phyloP scores from a whole-genome alignment of 2,329 filamentous ascomycete species.

The Akanthomyces muscarius region DNA sequence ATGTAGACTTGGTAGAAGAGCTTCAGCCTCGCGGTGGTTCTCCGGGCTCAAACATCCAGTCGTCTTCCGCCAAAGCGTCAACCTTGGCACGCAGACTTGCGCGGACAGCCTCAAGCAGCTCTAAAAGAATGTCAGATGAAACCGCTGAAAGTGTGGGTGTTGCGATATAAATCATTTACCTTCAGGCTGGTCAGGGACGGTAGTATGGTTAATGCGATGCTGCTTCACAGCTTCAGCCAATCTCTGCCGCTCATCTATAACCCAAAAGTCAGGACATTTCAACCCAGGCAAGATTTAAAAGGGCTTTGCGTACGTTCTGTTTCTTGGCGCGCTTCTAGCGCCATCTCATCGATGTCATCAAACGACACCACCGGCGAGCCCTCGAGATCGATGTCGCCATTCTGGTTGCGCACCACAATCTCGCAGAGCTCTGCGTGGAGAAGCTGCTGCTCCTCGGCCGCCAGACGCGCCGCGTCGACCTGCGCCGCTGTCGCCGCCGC shows the following conservation, averaged over 20 bases:
- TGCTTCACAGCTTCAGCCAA: conserved; percentile 59
- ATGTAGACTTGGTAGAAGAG: conserved; percentile 18
- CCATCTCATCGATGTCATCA: conserved; percentile 53
- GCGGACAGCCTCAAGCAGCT: conserved; percentile 65
- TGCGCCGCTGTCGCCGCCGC: conserved; percentile 22
- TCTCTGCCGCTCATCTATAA: conserved; percentile 55
- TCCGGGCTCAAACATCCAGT: conserved; percentile 85
- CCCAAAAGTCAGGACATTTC: not conserved
- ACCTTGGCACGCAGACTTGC: conserved; percentile 70
- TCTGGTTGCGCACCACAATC: conserved; percentile 59
- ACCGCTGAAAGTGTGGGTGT: not conserved
- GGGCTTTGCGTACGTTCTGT: conserved; percentile 44
- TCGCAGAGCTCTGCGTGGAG: conserved; percentile 43
- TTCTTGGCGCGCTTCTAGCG: conserved; percentile 54
- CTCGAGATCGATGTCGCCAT: conserved; percentile 59
- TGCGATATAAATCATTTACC: conserved; percentile 41
- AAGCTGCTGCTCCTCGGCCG: conserved; percentile 32
- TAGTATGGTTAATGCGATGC: conserved; percentile 53
- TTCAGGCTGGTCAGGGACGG: conserved; percentile 59
- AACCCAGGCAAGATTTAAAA: not conserved
- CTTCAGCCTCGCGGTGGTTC: conserved; percentile 40
- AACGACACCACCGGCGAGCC: conserved; percentile 51
- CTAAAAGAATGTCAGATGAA: conserved; percentile 35
- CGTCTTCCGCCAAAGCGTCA: conserved; percentile 71
- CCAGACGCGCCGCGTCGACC: conserved; percentile 46